Conservation (phyloP, 2,329 filamentous ascomycete genomes). For the Fusarium sp. region DNA sequence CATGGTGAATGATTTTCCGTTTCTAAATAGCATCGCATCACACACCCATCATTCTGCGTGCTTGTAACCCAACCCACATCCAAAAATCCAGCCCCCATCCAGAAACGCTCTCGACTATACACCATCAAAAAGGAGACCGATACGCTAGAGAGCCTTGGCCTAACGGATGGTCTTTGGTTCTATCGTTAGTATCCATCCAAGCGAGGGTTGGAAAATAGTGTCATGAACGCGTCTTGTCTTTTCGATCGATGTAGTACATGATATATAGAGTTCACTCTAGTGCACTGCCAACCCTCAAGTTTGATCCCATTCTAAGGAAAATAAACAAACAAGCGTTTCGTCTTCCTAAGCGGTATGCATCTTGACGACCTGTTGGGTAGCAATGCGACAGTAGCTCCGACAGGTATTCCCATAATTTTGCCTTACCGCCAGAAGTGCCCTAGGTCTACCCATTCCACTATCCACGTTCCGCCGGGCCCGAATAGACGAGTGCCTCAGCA, state of each 20-base stretch:
- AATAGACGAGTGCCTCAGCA: slow-evolving; percentile 26
- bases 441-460: slow-evolving; percentile 28
- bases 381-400: slow-evolving; percentile 43
- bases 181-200: slow-evolving; percentile 1
- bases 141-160: slow-evolving; percentile 20
- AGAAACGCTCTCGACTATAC: slow-evolving; percentile 7
- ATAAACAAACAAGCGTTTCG: slow-evolving; percentile 5
- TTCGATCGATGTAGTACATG: background rate
- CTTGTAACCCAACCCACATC: slow-evolving; percentile 7
- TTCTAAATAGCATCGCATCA: slow-evolving; percentile 27
- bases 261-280: background rate
- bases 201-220: slow-evolving; percentile 9
- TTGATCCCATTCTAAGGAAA: slow-evolving; percentile 21
- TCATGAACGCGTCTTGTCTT: background rate
- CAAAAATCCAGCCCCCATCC: slow-evolving; percentile 6
- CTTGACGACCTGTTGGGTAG: slow-evolving; percentile 38
- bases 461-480: slow-evolving; percentile 30
- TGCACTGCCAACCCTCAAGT: background rate
- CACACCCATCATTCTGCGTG: slow-evolving; percentile 33
- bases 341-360: slow-evolving; percentile 29
- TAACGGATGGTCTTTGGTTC: slow-evolving; percentile 17
- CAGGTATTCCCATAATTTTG: slow-evolving; percentile 32
- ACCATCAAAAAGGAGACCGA: slow-evolving; percentile 6
- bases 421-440: slow-evolving; percentile 28
- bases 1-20: background rate